These are phyloP conservation scores for Hepatocystis sp. DNA, from an alignment of 169 alveolate genomes.

Conservation along the genomic window DNA sequence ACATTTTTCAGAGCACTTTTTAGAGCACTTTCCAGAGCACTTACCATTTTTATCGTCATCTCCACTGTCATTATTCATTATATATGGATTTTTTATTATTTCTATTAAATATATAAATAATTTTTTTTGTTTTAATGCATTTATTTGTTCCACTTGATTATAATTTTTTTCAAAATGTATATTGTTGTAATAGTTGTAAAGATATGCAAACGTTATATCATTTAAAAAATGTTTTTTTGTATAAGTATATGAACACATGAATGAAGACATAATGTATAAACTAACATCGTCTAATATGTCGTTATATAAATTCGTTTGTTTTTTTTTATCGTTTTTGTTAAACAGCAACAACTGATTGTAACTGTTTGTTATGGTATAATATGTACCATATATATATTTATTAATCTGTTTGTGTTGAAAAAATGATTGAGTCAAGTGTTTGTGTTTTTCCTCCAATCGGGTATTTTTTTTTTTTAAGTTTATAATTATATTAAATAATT, in stretches of 20 bases:
- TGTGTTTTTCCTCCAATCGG: too few species aligned
- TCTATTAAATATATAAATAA: constrained; percentile 33
- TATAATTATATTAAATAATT: too few species aligned
- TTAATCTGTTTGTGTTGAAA: too few species aligned
- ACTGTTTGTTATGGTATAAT: too few species aligned
- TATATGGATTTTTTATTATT: constrained; percentile 26
- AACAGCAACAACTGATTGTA: too few species aligned
- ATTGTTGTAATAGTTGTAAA: constrained; percentile 43
- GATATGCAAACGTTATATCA: constrained; percentile 27
- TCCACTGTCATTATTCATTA: not conserved
- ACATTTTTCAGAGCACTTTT: too few species aligned
- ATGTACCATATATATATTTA: too few species aligned
- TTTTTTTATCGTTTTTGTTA: too few species aligned
- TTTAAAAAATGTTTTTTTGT: constrained; percentile 29
- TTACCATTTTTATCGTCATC: too few species aligned
- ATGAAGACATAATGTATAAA: constrained; percentile 2
- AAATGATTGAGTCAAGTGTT: too few species aligned
- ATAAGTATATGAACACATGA: constrained; percentile 12
- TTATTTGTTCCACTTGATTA: constrained; percentile 6
- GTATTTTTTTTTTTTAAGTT: too few species aligned
- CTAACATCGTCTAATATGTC: not conserved
- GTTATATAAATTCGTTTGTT: not conserved
- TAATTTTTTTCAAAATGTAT: constrained; percentile 1
- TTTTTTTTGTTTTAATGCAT: constrained; percentile 15
- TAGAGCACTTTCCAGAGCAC: too few species aligned